Percentiles rank a stretch among this genome's conserved stretches.
phyloP scores from a whole-genome alignment of 164 flowering plant genomes.

The Paratinospora sagittata region DNA sequence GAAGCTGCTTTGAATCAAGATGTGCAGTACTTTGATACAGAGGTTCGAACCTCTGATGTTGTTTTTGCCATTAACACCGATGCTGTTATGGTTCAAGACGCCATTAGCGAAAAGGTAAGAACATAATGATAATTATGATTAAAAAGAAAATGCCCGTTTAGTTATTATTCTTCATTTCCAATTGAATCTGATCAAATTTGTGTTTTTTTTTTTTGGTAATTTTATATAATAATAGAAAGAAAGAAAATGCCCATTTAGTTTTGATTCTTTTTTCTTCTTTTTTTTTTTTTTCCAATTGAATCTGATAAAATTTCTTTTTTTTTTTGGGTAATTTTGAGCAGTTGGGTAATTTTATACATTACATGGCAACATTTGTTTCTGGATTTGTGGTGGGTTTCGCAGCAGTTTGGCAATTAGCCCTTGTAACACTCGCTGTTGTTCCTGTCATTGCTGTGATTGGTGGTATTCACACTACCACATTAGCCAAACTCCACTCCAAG shows the following conservation, averaged over 20 bases:
- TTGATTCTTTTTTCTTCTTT: too few relatives aligned
- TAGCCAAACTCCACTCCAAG: constrained; percentile 66
- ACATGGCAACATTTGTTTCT: constrained; percentile 88
- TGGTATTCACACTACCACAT: constrained; percentile 62
- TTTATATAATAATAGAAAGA: too few relatives aligned
- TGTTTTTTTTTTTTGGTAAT: too few relatives aligned
- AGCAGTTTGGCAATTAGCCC: constrained; percentile 90
- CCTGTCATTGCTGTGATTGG: constrained; percentile 90
- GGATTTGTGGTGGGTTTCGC: constrained; percentile 96
- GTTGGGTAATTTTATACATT: constrained; percentile 95
- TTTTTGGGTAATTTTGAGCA: constrained; percentile 22
- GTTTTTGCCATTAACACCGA: constrained; percentile 88
- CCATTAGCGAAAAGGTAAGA: constrained; percentile 93
- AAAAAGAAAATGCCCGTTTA: neutral
- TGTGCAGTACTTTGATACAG: constrained; percentile 86
- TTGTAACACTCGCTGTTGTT: constrained; percentile 87
- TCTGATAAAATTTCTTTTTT: neutral
- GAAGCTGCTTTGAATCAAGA: constrained; percentile 92
- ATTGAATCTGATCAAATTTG: neutral
- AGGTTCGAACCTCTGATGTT: constrained; percentile 86
- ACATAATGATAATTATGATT: too few relatives aligned
- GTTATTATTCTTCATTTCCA: neutral
- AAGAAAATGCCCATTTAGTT: too few relatives aligned
- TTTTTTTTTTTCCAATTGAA: neutral
- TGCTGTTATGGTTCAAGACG: constrained; percentile 92